A percentile compares a stretch with the other conserved stretches of the same genome.
Evolutionary conservation across 371 early-diverging fungal species (phyloP).

Genomic region (Apophysomyces elegans): DNA sequence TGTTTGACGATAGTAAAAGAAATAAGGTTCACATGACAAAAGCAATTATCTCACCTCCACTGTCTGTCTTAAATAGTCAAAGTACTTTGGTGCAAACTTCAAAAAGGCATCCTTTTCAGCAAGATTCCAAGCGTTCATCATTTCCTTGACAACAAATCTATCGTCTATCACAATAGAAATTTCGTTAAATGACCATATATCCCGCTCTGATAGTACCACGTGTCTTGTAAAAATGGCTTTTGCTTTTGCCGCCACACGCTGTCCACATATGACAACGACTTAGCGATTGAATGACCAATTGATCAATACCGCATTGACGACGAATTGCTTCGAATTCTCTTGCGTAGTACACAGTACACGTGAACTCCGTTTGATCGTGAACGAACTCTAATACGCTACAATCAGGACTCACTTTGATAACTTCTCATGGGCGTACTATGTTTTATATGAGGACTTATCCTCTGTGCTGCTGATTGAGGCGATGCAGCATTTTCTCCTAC

Average conservation of each 20-base stretch:
- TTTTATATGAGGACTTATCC: constrained; percentile 42
- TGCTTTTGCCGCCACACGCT: constrained; percentile 84
- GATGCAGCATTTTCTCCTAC: background rate
- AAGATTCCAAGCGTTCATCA: constrained; percentile 73
- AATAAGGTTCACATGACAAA: constrained; percentile 34
- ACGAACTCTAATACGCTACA: constrained; percentile 57
- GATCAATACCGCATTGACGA: constrained; percentile 78
- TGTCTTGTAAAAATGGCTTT: constrained; percentile 66
- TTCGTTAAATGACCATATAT: no score
- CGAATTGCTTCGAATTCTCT: constrained; percentile 87
- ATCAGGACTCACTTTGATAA: constrained; percentile 5
- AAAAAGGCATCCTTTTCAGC: constrained; percentile 87
- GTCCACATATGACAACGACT: constrained; percentile 81
- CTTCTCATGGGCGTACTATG: constrained; percentile 33
- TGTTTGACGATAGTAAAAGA: constrained; percentile 11
- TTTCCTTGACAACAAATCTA: constrained; percentile 87
- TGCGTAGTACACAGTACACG: constrained; percentile 86
- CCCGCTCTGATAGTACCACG: constrained; percentile 40
- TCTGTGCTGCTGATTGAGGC: background rate
- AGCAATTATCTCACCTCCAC: constrained; percentile 25
- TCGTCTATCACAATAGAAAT: constrained; percentile 60
- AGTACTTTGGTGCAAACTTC: constrained; percentile 91
- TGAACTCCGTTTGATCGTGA: constrained; percentile 72
- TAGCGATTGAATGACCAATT: constrained; percentile 76
- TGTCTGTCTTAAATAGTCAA: constrained; percentile 80